Evolutionary conservation across 257 asterid genomes (phyloP).

Genomic region (Solanum infundibuliforme): DNA sequence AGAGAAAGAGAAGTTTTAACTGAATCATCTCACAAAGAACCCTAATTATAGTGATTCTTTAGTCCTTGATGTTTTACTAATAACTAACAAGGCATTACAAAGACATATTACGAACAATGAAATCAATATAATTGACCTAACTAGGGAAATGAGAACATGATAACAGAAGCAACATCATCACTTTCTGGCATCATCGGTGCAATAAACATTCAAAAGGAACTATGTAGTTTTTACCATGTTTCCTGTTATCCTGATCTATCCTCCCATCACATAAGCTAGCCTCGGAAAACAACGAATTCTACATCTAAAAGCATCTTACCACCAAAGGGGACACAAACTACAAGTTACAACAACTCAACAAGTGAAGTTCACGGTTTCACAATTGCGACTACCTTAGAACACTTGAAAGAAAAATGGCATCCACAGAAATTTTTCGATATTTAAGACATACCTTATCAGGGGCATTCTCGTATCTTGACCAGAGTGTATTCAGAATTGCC

Average conservation of each 20-base stretch:
- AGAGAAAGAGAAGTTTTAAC: neutral
- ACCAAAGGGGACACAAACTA: neutral
- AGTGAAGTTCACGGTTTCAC: neutral
- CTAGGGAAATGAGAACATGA: neutral
- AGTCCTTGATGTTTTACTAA: neutral
- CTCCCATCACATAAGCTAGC: neutral
- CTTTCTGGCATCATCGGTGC: neutral
- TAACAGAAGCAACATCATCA: neutral
- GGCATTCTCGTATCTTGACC: slow-evolving; percentile 55
- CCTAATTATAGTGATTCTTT: neutral
- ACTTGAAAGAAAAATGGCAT: neutral
- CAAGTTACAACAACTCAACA: neutral
- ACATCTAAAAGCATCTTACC: neutral
- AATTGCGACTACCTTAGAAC: neutral
- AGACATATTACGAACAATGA: neutral
- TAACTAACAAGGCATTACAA: neutral
- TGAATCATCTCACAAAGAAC: neutral
- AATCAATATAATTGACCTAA: neutral
- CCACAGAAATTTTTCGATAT: neutral
- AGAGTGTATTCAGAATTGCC: slow-evolving; percentile 68
- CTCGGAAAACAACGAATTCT: neutral
- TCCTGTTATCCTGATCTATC: neutral
- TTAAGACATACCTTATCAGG: slow-evolving; percentile 52
- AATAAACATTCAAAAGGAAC: neutral
- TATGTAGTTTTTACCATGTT: neutral